These are phyloP conservation scores for Iris pallida DNA, from an alignment of 116 monocot species.

Conservation along the genomic window DNA sequence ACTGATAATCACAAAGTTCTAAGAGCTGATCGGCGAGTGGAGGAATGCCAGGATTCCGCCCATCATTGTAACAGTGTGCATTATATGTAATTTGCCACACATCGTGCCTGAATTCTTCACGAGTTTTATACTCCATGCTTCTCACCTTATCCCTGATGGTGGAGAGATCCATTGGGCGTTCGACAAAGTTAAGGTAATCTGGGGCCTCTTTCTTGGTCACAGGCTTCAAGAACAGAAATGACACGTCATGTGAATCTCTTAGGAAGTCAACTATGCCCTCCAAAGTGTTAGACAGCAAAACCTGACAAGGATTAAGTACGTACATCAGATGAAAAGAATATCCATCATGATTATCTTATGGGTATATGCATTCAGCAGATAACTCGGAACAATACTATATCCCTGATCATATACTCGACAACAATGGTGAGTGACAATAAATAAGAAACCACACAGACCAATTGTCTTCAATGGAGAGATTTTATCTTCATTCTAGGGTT, in stretches of 20 bases:
- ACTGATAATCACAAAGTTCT: constrained; percentile 70
- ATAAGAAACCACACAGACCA: background rate
- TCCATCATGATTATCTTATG: background rate
- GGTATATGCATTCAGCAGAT: background rate
- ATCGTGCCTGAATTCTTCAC: constrained; percentile 88
- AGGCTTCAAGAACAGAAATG: constrained; percentile 78
- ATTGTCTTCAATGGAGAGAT: background rate
- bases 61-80: constrained; percentile 77
- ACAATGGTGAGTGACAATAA: background rate
- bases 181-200: constrained; percentile 66
- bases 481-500: too few species aligned
- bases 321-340: background rate
- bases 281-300: constrained; percentile 70
- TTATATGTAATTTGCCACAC: constrained; percentile 85
- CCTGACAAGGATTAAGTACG: constrained; percentile 32
- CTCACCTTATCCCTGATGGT: constrained; percentile 84
- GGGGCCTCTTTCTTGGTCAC: constrained; percentile 96
- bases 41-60: constrained; percentile 74
- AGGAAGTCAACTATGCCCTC: constrained; percentile 64
- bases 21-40: constrained; percentile 94
- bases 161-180: constrained; percentile 81
- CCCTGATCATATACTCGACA: background rate
- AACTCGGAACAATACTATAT: background rate
- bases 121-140: constrained; percentile 77
- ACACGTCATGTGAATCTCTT: constrained; percentile 28